Evolutionary conservation across 148 eudicot genomes (phyloP), one percentile per base, ranked within the genome.

Genomic region (Spergularia marina): DNA sequence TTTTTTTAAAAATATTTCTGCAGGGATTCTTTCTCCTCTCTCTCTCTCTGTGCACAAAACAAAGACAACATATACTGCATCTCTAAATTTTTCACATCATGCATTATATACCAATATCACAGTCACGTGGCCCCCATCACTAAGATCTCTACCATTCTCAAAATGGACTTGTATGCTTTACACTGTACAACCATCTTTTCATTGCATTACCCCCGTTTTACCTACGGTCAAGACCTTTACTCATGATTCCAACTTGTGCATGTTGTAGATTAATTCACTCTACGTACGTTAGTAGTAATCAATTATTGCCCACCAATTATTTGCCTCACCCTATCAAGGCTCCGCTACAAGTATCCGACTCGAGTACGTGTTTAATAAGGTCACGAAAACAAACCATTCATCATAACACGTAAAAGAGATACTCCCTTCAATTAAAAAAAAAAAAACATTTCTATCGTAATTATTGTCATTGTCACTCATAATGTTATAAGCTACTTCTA

Each of bases 21-120:
- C 78, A 80, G 74, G 71, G 75, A 80, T 65, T 80, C 79, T 67
- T 68, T 70, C 55, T 23, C 25, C 25, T 23, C 25, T 23, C 25
- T 23, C 25, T 23, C 25, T 1, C 25, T 40, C 11, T 39, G 14
- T 39, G 14, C 39, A 18, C 52, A 40, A 12, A 30, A 75, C 72
- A 71, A 30, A 53, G 76, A 66, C 67, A 40, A 61, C 47, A 61
- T 53, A 77, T 60, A 71, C 75, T 71, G 68, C 80, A 44, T 54
- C 7, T n/a, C 40, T 39, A 8, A 15, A 70, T 62, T 10, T 36
- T 51, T 13, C 65, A 59, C 51, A 61, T 49, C n/a, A 53, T 74
- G 10, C 52, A 59, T 36, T 23, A 64, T 30, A 52, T 66, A 36
- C n/a, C 56, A 18, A 52, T 66, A 34, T 65, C 63, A 70, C 30